Base-by-base conservation (phyloP, 108 stramenopile genomes). In the Fragilaria radians region DNA sequence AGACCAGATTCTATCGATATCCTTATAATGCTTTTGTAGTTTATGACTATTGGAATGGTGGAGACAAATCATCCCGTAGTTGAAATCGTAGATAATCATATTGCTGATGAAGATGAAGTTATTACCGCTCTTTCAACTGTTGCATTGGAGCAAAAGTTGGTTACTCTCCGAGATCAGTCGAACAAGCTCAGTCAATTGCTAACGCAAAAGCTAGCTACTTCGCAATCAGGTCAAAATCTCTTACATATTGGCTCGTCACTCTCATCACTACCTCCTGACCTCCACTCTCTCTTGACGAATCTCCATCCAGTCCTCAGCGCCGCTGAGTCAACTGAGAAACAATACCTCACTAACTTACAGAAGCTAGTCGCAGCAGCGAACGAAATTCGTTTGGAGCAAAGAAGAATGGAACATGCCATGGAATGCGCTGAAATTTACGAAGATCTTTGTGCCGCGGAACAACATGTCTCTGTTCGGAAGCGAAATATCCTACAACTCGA, bases 231-330 rank as follows among this genome's bases (percentile, higher is more conserved):
- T 46, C 91, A 89, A 49, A 76, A 81, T 26, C 65, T 93, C 11
- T 65, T 93, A 18, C 86, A 93, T 68, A 88, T 93, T 57, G 85
- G 91, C 11, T 82, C 84, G 4, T 72, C 71, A 26, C 61, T 93
- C 11, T 78, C 74, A 14, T 77, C 88, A 0, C 67, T 93, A 3
- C 91, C 91, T 0, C 84, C 91, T 3, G 91, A 93, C 62, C 51
- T 93, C 46, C 72, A 83, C 28, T 71, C 81, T 18, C 63, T 93
- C 0, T 51, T 86, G 70, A 77, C 77, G 52, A 74, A 79, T 19
- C 71, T 93, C 17, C 67, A 72, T 27, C 88, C 91, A 1, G 36
- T 93, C 14, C 47, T 88, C 22, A 53, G 57, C 0, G 62, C 76
- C 5, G 83, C 81, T 25, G 70, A 81, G 51, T 24, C 63, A 11